Percentiles rank a stretch among this genome's conserved stretches.
These are phyloP conservation scores for Suhomyces xylopsoci DNA, from an alignment of 805 yeast genomes.

Conservation along the genomic window DNA sequence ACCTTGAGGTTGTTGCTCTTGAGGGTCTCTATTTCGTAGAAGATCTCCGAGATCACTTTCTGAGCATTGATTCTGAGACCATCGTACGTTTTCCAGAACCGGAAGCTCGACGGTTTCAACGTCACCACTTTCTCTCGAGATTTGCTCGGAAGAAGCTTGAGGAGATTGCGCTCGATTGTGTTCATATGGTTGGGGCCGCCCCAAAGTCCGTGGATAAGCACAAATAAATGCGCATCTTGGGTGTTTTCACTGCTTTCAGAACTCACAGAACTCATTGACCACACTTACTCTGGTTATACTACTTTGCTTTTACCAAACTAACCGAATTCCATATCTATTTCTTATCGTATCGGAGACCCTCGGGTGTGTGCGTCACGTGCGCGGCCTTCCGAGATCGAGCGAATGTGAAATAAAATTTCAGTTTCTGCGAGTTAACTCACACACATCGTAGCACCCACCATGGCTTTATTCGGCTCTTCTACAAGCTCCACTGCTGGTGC, in stretches of 20 bases:
- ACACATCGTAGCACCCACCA: not conserved
- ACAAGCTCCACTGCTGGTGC: slow-evolving; percentile 1
- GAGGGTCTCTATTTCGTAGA: slow-evolving; percentile 39
- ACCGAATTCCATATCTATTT: not conserved
- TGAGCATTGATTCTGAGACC: slow-evolving; percentile 36
- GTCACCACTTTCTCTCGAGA: slow-evolving; percentile 29
- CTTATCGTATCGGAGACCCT: not conserved
- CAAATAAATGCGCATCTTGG: slow-evolving; percentile 34
- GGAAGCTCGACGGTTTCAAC: slow-evolving; percentile 37
- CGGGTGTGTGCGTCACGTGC: not conserved
- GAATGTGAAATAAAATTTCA: not conserved
- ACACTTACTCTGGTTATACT: not conserved
- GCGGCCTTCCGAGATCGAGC: not conserved
- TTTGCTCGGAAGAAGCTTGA: slow-evolving; percentile 19
- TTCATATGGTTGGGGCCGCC: slow-evolving; percentile 42
- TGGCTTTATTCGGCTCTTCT: slow-evolving; percentile 16
- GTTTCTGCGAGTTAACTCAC: not conserved
- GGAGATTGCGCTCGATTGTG: slow-evolving; percentile 32
- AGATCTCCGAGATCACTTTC: slow-evolving; percentile 34
- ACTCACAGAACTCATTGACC: not conserved
- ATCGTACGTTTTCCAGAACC: slow-evolving; percentile 45
- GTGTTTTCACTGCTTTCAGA: not conserved
- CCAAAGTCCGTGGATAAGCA: slow-evolving; percentile 43
- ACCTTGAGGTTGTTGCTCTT: slow-evolving; percentile 28
- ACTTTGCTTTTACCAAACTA: not conserved